phyloP scores from a whole-genome alignment of 495 filamentous ascomycete species.

The Paragyromitra xinjiangensis region DNA sequence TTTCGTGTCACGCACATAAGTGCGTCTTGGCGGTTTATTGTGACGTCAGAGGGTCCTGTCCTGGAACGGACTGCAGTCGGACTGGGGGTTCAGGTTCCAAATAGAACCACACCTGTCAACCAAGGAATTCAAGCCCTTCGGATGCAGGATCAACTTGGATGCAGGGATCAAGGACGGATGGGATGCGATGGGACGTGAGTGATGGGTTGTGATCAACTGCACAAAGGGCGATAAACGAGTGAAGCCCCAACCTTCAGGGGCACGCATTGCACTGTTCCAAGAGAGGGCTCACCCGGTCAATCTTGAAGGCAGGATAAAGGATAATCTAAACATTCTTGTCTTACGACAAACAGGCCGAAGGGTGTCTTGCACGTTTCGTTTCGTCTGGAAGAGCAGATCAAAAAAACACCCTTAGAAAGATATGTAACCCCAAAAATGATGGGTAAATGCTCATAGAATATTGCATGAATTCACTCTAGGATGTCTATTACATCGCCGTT shows the following conservation, averaged over 20 bases:
- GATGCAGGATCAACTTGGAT: constrained; percentile 34
- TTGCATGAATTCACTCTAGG: neutral
- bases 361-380: neutral
- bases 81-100: constrained; percentile 11
- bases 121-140: constrained; percentile 28
- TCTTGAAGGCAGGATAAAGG: neutral
- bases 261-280: neutral
- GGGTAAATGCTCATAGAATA: neutral
- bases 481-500: neutral
- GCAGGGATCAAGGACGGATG: constrained; percentile 41
- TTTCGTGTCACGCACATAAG: constrained; percentile 39
- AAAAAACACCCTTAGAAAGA: no score
- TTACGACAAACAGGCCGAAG: neutral
- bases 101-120: constrained; percentile 29
- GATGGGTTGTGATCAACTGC: constrained; percentile 40
- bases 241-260: neutral
- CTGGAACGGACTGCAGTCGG: constrained; percentile 11
- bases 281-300: neutral
- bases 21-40: constrained; percentile 19
- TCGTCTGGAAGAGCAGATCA: neutral
- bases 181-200: constrained; percentile 44
- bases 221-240: neutral
- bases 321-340: neutral
- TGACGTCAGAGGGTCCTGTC: constrained; percentile 42
- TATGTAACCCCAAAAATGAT: neutral